Evolutionary conservation across 1,284 basidiomycete species (phyloP), one percentile per base, ranked within the genome.

Genomic region (Coniophora puteana): DNA sequence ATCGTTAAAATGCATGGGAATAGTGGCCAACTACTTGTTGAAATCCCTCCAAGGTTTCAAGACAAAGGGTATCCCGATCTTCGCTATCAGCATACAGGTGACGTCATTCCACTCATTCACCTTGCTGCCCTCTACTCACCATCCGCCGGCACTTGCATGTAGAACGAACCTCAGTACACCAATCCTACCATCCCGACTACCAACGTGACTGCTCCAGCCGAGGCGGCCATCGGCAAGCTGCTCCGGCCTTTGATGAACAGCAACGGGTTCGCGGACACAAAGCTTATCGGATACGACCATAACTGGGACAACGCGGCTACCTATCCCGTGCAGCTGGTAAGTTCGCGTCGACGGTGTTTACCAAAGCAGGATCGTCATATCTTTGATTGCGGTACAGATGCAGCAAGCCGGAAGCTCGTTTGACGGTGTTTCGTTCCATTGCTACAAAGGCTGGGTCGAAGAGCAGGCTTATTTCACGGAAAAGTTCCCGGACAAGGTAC

Each of bases 101-200:
- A n/a, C n/a, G n/a, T n/a, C n/a, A n/a, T n/a, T n/a, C n/a, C n/a
- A n/a, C n/a, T n/a, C n/a, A n/a, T n/a, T n/a, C n/a, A n/a, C n/a
- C n/a, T n/a, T n/a, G n/a, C n/a, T n/a, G n/a, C n/a, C n/a, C n/a
- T n/a, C n/a, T n/a, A n/a, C n/a, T n/a, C n/a, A n/a, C n/a, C n/a
- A n/a, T n/a, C n/a, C n/a, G n/a, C n/a, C n/a, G n/a, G n/a, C n/a
- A n/a, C n/a, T n/a, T n/a, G n/a, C n/a, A n/a, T n/a, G n/a, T 46
- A 76, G 73, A 77, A 77, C 43, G 75, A 76, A 39, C 74, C 73
- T 1, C 62, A 72, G 48, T 70, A 74, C 51, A 63, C 53, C 46
- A 58, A 65, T 49, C 44, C 63, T 13, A 69, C 65, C 4, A 74
- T 75, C 38, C 74, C 74, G 2, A 67, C 68, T 0, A 68, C 65